Conservation (phyloP, 208 protist species). For the Leishmania guyanensis region DNA sequence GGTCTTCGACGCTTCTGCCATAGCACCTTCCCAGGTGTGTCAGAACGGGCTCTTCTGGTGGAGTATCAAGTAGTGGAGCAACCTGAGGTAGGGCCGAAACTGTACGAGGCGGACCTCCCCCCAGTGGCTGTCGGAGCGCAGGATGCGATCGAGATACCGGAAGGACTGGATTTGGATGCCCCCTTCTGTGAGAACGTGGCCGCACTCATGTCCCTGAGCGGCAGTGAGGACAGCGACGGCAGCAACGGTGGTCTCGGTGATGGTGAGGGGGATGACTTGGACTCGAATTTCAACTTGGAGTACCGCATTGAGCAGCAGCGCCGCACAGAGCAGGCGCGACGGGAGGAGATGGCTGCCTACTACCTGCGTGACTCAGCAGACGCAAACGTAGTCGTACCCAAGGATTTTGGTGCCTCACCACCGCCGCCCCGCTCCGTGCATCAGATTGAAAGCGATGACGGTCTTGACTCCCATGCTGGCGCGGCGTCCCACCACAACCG, state of each 20-base stretch:
- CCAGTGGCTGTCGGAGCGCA: conserved; percentile 71
- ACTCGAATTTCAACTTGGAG: conserved; percentile 42
- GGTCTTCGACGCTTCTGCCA: conserved; percentile 53
- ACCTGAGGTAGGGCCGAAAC: conserved; percentile 36
- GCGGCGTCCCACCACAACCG: conserved; percentile 2
- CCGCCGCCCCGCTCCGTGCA: conserved; percentile 5
- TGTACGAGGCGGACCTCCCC: conserved; percentile 62
- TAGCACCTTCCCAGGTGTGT: conserved; percentile 61
- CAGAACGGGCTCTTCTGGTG: conserved; percentile 68
- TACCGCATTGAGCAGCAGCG: conserved; percentile 59
- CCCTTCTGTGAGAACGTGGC: conserved; percentile 67
- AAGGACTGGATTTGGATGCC: conserved; percentile 53
- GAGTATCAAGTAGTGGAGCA: conserved; percentile 41
- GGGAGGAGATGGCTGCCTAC: conserved; percentile 68
- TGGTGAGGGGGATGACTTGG: conserved; percentile 5
- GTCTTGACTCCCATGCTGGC: background rate
- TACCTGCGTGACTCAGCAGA: conserved; percentile 60
- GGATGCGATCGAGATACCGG: conserved; percentile 50
- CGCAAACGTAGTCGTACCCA: background rate
- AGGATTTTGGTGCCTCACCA: conserved; percentile 2
- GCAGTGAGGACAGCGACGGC: conserved; percentile 47
- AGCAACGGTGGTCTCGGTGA: conserved; percentile 12
- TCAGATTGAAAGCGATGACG: conserved; percentile 14
- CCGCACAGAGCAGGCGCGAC: conserved; percentile 43
- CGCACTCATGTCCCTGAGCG: conserved; percentile 51